Percentiles rank a stretch among this genome's conserved stretches.
phyloP scores from a whole-genome alignment of 768 basidiomycete species.

The Russula sp. region DNA sequence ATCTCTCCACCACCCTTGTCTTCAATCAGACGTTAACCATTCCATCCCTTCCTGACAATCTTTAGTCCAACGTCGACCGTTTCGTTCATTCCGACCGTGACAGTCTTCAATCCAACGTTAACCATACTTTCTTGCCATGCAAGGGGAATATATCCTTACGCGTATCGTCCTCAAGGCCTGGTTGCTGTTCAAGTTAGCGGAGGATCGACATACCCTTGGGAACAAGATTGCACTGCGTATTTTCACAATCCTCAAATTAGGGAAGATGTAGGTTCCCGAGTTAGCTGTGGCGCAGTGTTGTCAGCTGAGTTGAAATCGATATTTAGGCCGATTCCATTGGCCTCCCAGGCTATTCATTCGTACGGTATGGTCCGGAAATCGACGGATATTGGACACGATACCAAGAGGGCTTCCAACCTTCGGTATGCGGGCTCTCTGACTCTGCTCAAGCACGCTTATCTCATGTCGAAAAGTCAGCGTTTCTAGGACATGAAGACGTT shows the following conservation, averaged over 20 bases:
- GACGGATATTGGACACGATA: not conserved
- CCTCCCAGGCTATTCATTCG: not conserved
- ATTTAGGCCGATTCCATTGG: not conserved
- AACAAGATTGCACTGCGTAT: not conserved
- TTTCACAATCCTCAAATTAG: not conserved
- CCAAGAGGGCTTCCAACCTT: not conserved
- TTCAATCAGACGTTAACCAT: too few relatives aligned
- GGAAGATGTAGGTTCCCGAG: not conserved
- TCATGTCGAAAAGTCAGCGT: not conserved
- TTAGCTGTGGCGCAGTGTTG: not conserved
- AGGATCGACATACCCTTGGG: not conserved
- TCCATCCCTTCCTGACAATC: too few relatives aligned
- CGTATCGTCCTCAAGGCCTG: not conserved
- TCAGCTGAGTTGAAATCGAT: not conserved
- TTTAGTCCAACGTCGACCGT: too few relatives aligned
- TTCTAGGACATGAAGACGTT: not conserved
- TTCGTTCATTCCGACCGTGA: too few relatives aligned
- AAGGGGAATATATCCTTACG: not conserved
- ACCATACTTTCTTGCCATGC: not conserved
- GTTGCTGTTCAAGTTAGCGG: not conserved
- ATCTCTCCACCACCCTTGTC: too few relatives aligned
- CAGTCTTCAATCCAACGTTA: too few relatives aligned
- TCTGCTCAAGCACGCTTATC: not conserved
- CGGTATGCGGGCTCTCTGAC: not conserved
- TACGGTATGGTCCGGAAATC: not conserved